A percentile compares a stretch with the other conserved stretches of the same genome.
phyloP scores from a whole-genome alignment of 1,284 basidiomycete genomes.

The Psilocybe mexicana region DNA sequence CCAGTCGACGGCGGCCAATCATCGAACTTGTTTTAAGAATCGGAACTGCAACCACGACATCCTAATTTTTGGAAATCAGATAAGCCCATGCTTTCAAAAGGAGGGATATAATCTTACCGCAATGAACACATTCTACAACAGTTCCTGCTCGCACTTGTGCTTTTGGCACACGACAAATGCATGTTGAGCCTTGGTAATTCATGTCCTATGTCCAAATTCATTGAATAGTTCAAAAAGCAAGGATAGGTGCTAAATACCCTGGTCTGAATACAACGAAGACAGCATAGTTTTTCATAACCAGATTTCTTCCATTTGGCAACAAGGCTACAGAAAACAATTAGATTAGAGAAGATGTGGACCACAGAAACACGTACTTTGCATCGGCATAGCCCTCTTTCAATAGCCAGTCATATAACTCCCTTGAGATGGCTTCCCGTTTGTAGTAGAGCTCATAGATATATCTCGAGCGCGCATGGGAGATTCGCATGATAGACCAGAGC shows the following conservation, averaged over 20 bases:
- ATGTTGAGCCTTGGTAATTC: slow-evolving; percentile 99
- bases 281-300: slow-evolving; percentile 98
- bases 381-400: slow-evolving; percentile 98
- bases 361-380: slow-evolving; percentile 73
- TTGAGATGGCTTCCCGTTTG: slow-evolving; percentile 94
- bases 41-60: slow-evolving; percentile 83
- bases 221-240: slow-evolving; percentile 1
- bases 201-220: slow-evolving; percentile 70
- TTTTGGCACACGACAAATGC: slow-evolving; percentile 97
- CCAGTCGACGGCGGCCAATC: neutral
- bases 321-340: slow-evolving; percentile 53
- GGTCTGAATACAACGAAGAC: slow-evolving; percentile 95
- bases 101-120: slow-evolving; percentile 63
- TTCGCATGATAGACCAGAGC: slow-evolving; percentile 99
- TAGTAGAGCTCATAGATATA: slow-evolving; percentile 99
- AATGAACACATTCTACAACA: slow-evolving; percentile 96
- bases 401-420: slow-evolving; percentile 97
- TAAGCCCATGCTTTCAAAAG: slow-evolving; percentile 7
- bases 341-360: neutral
- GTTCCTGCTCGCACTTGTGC: slow-evolving; percentile 88
- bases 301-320: slow-evolving; percentile 99
- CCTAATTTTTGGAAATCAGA: slow-evolving; percentile 41
- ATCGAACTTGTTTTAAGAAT: slow-evolving; percentile 27
- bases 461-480: slow-evolving; percentile 91
- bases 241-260: slow-evolving; percentile 50